These are phyloP conservation scores for Eucalyptus brandiana DNA, from an alignment of 345 rosid genomes.

Conservation along the genomic window DNA sequence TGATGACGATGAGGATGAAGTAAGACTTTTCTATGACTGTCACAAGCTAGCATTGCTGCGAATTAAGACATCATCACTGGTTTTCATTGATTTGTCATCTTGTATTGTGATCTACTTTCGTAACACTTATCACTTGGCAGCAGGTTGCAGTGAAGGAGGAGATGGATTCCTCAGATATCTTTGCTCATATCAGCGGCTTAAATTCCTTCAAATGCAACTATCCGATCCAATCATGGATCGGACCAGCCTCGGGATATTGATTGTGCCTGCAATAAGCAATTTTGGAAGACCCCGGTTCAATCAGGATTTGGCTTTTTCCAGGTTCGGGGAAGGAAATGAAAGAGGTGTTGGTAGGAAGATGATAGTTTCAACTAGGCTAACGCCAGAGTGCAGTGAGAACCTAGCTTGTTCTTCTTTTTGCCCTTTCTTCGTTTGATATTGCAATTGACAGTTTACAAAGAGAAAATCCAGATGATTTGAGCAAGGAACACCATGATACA, in stretches of 20 bases:
- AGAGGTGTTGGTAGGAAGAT: background rate
- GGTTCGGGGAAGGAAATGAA: background rate
- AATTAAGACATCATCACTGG: background rate
- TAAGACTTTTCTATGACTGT: conserved; percentile 2
- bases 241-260: background rate
- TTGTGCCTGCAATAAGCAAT: background rate
- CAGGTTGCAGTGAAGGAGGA: conserved; percentile 52
- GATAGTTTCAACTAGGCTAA: background rate
- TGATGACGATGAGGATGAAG: conserved; percentile 63
- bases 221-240: conserved; percentile 82
- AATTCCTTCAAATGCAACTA: conserved; percentile 67
- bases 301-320: background rate
- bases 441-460: background rate
- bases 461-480: background rate
- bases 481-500: background rate
- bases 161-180: conserved; percentile 70
- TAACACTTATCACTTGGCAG: background rate
- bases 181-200: conserved; percentile 76
- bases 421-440: background rate
- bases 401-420: background rate
- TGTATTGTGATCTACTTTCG: background rate
- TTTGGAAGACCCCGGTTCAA: background rate
- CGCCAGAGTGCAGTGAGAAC: background rate
- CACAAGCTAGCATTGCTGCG: background rate
- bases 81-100: background rate